These are phyloP conservation scores for Plectosphaerella plurivora DNA, from an alignment of 2,329 filamentous ascomycete genomes.

Conservation along the genomic window DNA sequence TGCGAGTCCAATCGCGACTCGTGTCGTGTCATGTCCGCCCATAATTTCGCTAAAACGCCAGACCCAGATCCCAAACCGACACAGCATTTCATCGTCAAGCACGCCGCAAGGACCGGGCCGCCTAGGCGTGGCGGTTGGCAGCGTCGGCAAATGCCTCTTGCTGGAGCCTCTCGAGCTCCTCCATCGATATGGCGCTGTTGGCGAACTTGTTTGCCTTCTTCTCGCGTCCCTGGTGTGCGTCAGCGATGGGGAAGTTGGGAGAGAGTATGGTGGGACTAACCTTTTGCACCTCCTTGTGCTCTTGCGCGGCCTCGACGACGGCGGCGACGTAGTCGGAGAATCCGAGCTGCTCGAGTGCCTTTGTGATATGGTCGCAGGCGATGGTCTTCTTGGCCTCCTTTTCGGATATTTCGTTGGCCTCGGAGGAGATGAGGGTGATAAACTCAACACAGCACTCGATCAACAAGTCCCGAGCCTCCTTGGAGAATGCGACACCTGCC, in stretches of 20 bases:
- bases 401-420: constrained; percentile 98
- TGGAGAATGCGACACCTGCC: constrained; percentile 78
- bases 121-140: constrained; percentile 11
- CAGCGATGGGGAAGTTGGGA: constrained; percentile 2
- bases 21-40: background rate
- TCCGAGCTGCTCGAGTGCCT: constrained; percentile 85
- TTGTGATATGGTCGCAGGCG: constrained; percentile 94
- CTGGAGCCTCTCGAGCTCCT: constrained; percentile 84
- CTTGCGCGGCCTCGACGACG: constrained; percentile 78
- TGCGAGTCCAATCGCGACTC: background rate
- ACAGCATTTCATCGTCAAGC: background rate
- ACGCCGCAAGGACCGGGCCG: background rate
- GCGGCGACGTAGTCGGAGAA: constrained; percentile 90
- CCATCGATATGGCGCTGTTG: constrained; percentile 85
- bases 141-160: constrained; percentile 75
- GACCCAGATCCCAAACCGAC: background rate
- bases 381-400: constrained; percentile 99
- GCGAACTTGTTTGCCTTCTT: constrained; percentile 98
- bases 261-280: constrained; percentile 39
- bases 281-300: constrained; percentile 92
- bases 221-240: constrained; percentile 67
- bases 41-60: background rate
- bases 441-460: constrained; percentile 99
- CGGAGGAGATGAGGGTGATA: constrained; percentile 95
- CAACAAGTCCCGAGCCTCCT: constrained; percentile 88